These are phyloP conservation scores for Litsea cubeba DNA, from an alignment of 164 flowering plant genomes.

Conservation along the genomic window DNA sequence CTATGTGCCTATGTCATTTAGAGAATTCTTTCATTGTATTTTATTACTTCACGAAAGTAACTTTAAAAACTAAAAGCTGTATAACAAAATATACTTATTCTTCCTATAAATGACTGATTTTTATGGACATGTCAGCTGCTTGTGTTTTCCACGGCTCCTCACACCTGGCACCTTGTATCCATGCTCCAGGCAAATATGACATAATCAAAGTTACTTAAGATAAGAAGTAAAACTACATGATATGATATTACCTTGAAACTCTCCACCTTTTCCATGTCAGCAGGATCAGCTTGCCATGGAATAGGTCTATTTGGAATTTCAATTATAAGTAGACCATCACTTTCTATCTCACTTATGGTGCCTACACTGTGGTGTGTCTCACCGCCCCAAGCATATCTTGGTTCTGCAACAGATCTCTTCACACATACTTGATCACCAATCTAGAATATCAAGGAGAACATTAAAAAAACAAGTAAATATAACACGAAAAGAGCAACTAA, in stretches of 20 bases:
- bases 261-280: conserved; percentile 99
- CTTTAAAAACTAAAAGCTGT: too few relatives aligned
- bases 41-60: too few relatives aligned
- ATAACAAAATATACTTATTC: too few relatives aligned
- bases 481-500: neutral
- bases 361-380: conserved; percentile 99
- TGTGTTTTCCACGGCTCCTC: neutral
- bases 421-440: conserved; percentile 94
- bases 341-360: conserved; percentile 81
- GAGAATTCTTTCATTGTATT: too few relatives aligned
- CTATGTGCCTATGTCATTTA: too few relatives aligned
- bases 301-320: conserved; percentile 88
- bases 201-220: neutral
- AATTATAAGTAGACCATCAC: conserved; percentile 83
- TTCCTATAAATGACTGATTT: too few relatives aligned
- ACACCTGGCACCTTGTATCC: neutral
- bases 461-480: neutral
- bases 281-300: conserved; percentile 99
- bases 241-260: conserved; percentile 68
- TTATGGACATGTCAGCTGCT: neutral
- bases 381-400: conserved; percentile 99
- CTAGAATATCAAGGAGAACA: conserved; percentile 31
- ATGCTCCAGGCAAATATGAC: neutral
- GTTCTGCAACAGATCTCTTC: conserved; percentile 97
- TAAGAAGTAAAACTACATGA: neutral